phyloP scores from a whole-genome alignment of 352 stramenopile species.

The Saprolegnia parasitica region DNA sequence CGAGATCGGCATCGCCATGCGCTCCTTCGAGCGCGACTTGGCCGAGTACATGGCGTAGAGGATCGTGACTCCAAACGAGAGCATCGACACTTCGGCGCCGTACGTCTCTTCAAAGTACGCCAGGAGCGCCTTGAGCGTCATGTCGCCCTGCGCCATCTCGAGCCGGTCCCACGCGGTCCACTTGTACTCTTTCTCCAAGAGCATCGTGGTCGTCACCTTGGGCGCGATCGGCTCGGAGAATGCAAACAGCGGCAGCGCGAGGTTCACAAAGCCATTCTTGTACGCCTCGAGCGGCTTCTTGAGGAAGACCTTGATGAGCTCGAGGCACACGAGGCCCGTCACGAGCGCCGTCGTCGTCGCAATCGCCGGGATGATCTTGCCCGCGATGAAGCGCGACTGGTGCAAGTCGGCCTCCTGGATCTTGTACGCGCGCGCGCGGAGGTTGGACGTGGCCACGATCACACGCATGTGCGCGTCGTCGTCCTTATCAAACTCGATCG shows the following conservation, averaged over 20 bases:
- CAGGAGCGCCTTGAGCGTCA: conserved; percentile 96
- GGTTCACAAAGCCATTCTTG: conserved; percentile 98
- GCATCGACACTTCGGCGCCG: conserved; percentile 97
- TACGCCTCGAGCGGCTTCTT: conserved; percentile 90
- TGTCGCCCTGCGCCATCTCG: conserved; percentile 92
- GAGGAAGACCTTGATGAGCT: conserved; percentile 96
- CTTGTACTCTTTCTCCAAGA: conserved; percentile 94
- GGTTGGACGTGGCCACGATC: conserved; percentile 95
- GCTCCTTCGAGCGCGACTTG: conserved; percentile 87
- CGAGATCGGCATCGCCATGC: conserved; percentile 96
- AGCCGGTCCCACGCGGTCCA: conserved; percentile 98
- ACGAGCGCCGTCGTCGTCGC: conserved; percentile 99
- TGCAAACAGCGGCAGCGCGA: conserved; percentile 97
- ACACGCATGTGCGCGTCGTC: conserved; percentile 98
- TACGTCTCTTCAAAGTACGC: conserved; percentile 94
- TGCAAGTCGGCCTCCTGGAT: conserved; percentile 98
- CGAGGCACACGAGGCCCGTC: conserved; percentile 97
- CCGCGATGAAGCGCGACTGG: conserved; percentile 98
- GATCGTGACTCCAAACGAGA: conserved; percentile 94
- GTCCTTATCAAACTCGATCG: conserved; percentile 99
- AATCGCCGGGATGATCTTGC: conserved; percentile 99
- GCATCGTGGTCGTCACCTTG: conserved; percentile 88
- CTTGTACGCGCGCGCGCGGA: conserved; percentile 96
- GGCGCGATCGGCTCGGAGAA: conserved; percentile 95
- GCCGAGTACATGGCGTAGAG: conserved; percentile 86